A percentile compares a stretch with the other conserved stretches of the same genome.
Conservation (phyloP, 257 asterid genomes). For the Solanum clarkiae region DNA sequence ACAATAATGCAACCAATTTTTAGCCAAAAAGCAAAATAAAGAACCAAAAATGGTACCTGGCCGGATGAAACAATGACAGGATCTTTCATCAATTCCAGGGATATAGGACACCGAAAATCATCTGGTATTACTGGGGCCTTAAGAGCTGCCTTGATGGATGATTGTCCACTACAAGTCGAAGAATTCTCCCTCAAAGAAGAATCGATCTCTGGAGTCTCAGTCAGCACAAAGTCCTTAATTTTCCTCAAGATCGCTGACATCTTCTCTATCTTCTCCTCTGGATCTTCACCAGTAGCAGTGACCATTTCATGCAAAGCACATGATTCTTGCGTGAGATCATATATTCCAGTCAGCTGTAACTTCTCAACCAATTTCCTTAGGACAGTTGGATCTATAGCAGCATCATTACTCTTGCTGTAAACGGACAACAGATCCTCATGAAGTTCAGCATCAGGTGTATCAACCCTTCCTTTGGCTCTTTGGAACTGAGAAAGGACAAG, state of each 20-base stretch:
- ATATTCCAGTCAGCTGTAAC: conserved; percentile 65
- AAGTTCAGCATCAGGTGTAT: conserved; percentile 62
- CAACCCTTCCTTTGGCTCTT: conserved; percentile 92
- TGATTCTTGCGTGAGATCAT: conserved; percentile 87
- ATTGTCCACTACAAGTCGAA: conserved; percentile 38
- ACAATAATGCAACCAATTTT: neutral
- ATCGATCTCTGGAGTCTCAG: conserved; percentile 54
- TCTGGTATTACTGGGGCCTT: conserved; percentile 73
- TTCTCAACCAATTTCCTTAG: conserved; percentile 63
- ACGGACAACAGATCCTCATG: conserved; percentile 67
- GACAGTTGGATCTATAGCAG: conserved; percentile 35
- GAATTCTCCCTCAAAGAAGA: conserved; percentile 31
- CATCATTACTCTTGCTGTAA: conserved; percentile 27
- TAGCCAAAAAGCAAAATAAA: neutral
- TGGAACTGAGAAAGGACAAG: conserved; percentile 94
- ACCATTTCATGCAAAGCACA: conserved; percentile 96
- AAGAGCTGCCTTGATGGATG: conserved; percentile 24
- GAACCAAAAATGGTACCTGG: conserved; percentile 44
- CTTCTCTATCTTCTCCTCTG: conserved; percentile 79
- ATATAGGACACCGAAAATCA: conserved; percentile 95
- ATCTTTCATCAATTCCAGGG: conserved; percentile 89
- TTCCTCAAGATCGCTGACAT: conserved; percentile 86
- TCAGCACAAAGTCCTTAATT: conserved; percentile 84
- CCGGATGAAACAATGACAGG: conserved; percentile 99
- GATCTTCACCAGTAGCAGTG: conserved; percentile 75